Conservation (phyloP, 768 basidiomycete genomes). For the Pluteus cervinus region DNA sequence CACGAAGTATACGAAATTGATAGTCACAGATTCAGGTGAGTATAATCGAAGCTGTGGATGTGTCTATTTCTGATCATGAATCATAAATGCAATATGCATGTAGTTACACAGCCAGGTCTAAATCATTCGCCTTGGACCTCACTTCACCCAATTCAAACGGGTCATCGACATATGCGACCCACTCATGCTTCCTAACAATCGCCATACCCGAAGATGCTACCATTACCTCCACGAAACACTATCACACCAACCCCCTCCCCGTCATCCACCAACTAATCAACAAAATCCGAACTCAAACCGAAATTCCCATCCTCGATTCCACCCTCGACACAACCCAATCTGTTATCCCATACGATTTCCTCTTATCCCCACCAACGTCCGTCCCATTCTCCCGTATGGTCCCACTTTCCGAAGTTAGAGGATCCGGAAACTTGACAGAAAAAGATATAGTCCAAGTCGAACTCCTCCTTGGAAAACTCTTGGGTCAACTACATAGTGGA, state of each 20-base stretch:
- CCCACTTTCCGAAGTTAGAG: slow-evolving; percentile 32
- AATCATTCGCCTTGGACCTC: slow-evolving; percentile 11
- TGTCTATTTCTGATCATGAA: not conserved
- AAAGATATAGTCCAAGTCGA: slow-evolving; percentile 43
- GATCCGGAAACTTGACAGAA: slow-evolving; percentile 25
- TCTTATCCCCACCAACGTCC: slow-evolving; percentile 41
- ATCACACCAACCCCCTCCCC: slow-evolving; percentile 30
- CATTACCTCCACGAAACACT: slow-evolving; percentile 9
- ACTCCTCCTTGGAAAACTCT: slow-evolving; percentile 52
- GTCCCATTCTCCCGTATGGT: slow-evolving; percentile 28
- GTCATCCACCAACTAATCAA: slow-evolving; percentile 32
- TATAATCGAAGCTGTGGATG: not conserved
- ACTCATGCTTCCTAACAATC: slow-evolving; percentile 25
- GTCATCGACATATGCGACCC: no score
- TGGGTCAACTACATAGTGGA: slow-evolving; percentile 55
- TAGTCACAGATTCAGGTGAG: not conserved
- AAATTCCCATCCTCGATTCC: slow-evolving; percentile 44
- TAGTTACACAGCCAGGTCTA: slow-evolving; percentile 14
- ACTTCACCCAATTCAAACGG: not conserved
- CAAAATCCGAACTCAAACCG: slow-evolving; percentile 36
- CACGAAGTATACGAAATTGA: not conserved
- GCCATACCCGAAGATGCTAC: slow-evolving; percentile 9
- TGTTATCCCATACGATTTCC: slow-evolving; percentile 42
- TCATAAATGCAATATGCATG: not conserved
- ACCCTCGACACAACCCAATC: slow-evolving; percentile 42